These are phyloP conservation scores for Chytriomyces confervae DNA, from an alignment of 192 early-diverging fungal genomes.

Conservation along the genomic window DNA sequence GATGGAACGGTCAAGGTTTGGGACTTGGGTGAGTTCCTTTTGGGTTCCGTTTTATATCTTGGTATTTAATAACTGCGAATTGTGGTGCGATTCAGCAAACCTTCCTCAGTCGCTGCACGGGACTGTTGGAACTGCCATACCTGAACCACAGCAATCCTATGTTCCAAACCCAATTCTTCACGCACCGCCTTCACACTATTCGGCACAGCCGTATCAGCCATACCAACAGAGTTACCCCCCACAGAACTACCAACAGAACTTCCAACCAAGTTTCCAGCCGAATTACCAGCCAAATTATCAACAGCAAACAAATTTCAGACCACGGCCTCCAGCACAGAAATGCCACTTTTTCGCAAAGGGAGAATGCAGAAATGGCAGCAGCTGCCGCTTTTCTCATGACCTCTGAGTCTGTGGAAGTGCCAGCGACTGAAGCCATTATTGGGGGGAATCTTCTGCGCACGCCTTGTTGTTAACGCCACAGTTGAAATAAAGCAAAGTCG, in stretches of 20 bases:
- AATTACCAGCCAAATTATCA: background rate
- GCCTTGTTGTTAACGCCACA: too few relatives aligned
- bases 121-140: background rate
- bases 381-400: conserved; percentile 20
- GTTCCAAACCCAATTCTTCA: background rate
- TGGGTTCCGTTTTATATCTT: background rate
- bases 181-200: background rate
- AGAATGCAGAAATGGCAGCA: conserved; percentile 28
- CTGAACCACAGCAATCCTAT: background rate
- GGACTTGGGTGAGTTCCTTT: conserved; percentile 26
- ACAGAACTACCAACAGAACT: too few relatives aligned
- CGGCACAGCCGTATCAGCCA: too few relatives aligned
- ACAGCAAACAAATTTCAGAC: background rate
- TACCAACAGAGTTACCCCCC: too few relatives aligned
- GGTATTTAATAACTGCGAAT: conserved; percentile 2
- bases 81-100: background rate
- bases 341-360: conserved; percentile 29
- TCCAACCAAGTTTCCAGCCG: too few relatives aligned
- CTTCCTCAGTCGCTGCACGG: background rate
- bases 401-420: background rate
- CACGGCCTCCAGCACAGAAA: background rate
- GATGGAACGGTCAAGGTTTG: conserved; percentile 31
- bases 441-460: too few relatives aligned
- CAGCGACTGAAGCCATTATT: too few relatives aligned
- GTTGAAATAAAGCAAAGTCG: too few relatives aligned